A percentile compares a stretch with the other conserved stretches of the same genome.
These are phyloP conservation scores for Candida frijolesensis DNA, from an alignment of 1,139 yeast species.

Conservation along the genomic window DNA sequence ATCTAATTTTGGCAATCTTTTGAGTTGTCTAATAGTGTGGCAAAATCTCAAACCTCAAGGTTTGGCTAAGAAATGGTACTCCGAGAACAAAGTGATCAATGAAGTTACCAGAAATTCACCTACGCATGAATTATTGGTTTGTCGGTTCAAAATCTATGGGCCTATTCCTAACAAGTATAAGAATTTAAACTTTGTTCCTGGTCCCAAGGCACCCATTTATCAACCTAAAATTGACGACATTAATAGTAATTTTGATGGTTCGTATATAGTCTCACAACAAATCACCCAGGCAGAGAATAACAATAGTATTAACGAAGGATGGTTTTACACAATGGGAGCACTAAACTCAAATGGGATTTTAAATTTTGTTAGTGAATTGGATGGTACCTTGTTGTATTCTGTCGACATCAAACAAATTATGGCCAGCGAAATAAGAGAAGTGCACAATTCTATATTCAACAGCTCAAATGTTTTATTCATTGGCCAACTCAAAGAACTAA, in stretches of 20 bases:
- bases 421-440: conserved; percentile 66
- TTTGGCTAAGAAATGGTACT: conserved; percentile 58
- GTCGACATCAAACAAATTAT: conserved; percentile 58
- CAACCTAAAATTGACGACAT: conserved; percentile 25
- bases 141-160: conserved; percentile 66
- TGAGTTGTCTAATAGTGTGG: conserved; percentile 65
- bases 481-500: conserved; percentile 56
- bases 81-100: conserved; percentile 39
- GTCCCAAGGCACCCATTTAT: conserved; percentile 51
- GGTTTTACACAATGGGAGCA: conserved; percentile 81
- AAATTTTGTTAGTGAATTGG: conserved; percentile 63
- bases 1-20: conserved; percentile 47
- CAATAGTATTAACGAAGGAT: conserved; percentile 49
- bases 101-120: conserved; percentile 13
- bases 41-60: conserved; percentile 61
- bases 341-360: conserved; percentile 67
- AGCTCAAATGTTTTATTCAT: conserved; percentile 59
- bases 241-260: conserved; percentile 5
- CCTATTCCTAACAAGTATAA: conserved; percentile 53
- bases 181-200: conserved; percentile 41
- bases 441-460: conserved; percentile 70
- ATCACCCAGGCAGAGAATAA: conserved; percentile 8
- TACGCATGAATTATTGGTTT: conserved; percentile 53
- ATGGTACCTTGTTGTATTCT: conserved; percentile 66
- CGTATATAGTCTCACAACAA: conserved; percentile 7